A percentile compares a stretch with the other conserved stretches of the same genome.
Conservation (phyloP, 805 yeast genomes). For the Allodekkera sacchari region DNA sequence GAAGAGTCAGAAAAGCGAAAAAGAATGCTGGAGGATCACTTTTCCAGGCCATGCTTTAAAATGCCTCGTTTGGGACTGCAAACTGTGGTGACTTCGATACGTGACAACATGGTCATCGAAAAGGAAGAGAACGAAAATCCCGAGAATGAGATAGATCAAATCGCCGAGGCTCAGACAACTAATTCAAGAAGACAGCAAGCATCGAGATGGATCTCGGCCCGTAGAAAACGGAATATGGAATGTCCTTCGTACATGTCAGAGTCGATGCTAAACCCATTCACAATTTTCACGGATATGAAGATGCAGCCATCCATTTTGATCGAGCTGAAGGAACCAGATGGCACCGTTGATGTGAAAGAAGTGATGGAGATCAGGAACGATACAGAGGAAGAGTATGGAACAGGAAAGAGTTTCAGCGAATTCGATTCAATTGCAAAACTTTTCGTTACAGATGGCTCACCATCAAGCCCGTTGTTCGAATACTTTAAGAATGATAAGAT, state of each 20-base stretch:
- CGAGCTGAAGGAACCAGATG: conserved; percentile 8
- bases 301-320: conserved; percentile 24
- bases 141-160: conserved; percentile 43
- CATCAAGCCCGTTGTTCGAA: conserved; percentile 28
- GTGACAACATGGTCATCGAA: conserved; percentile 28
- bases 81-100: conserved; percentile 53
- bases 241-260: conserved; percentile 22
- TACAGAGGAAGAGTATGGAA: conserved; percentile 20
- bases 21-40: conserved; percentile 17
- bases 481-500: conserved; percentile 33
- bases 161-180: conserved; percentile 22
- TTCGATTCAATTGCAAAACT: conserved; percentile 27
- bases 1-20: conserved; percentile 12
- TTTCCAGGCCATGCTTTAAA: conserved; percentile 38
- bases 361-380: conserved; percentile 21
- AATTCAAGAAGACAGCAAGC: conserved; percentile 27
- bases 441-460: conserved; percentile 6
- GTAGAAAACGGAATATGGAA: conserved; percentile 23
- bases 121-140: conserved; percentile 17
- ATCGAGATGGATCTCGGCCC: conserved; percentile 9
- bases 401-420: conserved; percentile 24
- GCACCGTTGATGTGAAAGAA: conserved; percentile 12
- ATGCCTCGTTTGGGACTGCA: conserved; percentile 60
- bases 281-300: conserved; percentile 22
- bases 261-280: conserved; percentile 18